Evolutionary conservation across 495 filamentous ascomycete species (phyloP), one percentile per base, ranked within the genome.

Genomic region (Xylaria venustula): DNA sequence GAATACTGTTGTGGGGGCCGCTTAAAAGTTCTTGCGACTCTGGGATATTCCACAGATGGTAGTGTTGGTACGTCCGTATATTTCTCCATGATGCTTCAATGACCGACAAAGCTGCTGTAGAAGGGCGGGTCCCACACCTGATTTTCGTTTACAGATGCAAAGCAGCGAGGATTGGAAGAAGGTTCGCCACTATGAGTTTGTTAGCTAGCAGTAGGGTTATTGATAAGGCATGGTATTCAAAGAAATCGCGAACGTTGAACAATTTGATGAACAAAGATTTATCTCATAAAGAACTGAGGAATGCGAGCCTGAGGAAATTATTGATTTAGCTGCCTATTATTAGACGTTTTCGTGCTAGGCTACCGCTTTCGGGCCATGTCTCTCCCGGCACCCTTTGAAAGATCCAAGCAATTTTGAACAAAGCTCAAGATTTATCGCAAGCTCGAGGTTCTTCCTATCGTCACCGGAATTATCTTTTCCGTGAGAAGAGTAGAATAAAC

Each of bases 271-370:
- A 61, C 58, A 61, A 61, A 61, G 58, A 17, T 41, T 17, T 45
- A 12, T 15, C 14, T 12, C 20, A 61, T 41, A 61, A 61, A 61
- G 58, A 26, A 54, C 14, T 20, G 4, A 7, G 17, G 14, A 32
- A 62, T 20, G 45, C 52, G 54, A 20, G 2, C 32, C 28, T 53
- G 22, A 58, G 44, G 60, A 56, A 56, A 66, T 63, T 49, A 49
- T 42, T n/a, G 22, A 37, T 54, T 34, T 53, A 46, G n/a, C 20
- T 54, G 34, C 42, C 42, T 22, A 56, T 46, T 63, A 6, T 62
- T 57, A 57, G 64, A 64, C 64, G 69, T 42, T 71, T 71, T 60
- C 69, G 69, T 67, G 40, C 55, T 28, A n/a, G 25, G 26, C 30
- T 62, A 54, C 69, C 60, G 66, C 30, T 64, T 67, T 67, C 69